A percentile compares a stretch with the other conserved stretches of the same genome.
Evolutionary conservation across 2,329 filamentous ascomycete genomes (phyloP).

Genomic region (Sporothrix luriei): DNA sequence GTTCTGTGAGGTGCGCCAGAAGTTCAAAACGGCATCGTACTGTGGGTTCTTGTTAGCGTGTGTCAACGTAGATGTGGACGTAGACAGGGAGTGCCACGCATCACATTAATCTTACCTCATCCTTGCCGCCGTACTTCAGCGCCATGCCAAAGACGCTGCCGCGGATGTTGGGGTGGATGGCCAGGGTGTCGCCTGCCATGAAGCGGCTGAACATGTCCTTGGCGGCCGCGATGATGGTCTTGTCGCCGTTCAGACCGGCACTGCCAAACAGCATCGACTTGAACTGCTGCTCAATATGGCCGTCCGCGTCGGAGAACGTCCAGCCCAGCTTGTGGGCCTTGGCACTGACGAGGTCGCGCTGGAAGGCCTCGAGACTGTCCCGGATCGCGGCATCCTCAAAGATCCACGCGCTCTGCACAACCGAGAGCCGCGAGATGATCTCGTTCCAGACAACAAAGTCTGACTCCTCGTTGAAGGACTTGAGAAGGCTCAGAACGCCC

Average conservation of each 20-base stretch:
- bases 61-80: background rate
- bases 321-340: conserved; percentile 88
- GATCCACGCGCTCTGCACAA: conserved; percentile 83
- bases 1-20: conserved; percentile 73
- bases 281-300: conserved; percentile 90
- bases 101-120: conserved; percentile 60
- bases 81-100: background rate
- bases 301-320: conserved; percentile 81
- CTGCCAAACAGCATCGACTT: conserved; percentile 87
- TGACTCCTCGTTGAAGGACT: conserved; percentile 80
- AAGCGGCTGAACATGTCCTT: conserved; percentile 91
- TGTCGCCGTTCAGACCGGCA: conserved; percentile 79
- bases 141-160: conserved; percentile 84
- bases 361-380: conserved; percentile 80
- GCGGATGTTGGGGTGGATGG: conserved; percentile 89
- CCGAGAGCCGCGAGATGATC: conserved; percentile 74
- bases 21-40: conserved; percentile 76
- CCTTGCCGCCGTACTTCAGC: conserved; percentile 79
- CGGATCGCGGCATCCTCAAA: conserved; percentile 76
- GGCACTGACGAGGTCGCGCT: conserved; percentile 72
- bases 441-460: conserved; percentile 97
- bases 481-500: conserved; percentile 79
- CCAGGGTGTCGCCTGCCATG: conserved; percentile 72
- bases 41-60: conserved; percentile 40
- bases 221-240: conserved; percentile 74